These are phyloP conservation scores for Podospora pseudoanserina DNA, from an alignment of 495 filamentous ascomycete species.

Conservation along the genomic window DNA sequence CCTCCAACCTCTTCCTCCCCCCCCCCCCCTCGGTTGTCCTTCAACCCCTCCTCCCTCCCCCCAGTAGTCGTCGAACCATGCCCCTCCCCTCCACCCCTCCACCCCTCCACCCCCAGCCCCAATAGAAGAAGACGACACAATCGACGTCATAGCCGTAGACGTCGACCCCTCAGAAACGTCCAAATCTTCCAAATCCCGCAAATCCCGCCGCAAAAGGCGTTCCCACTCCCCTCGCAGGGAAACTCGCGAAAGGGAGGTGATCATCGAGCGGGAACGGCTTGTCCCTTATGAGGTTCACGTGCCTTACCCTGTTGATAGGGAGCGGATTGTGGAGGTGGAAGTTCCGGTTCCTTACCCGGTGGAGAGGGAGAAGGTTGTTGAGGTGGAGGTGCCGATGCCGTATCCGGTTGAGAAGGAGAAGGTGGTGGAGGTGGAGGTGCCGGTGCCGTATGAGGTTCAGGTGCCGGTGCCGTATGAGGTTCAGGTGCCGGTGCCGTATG, in stretches of 20 bases:
- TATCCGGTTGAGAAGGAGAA: conserved; percentile 17
- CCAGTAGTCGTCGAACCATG: conserved; percentile 5
- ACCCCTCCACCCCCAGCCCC: conserved; percentile 26
- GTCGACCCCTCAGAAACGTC: conserved; percentile 38
- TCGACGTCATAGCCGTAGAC: conserved; percentile 53
- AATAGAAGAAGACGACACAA: conserved; percentile 30
- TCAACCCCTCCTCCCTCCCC: conserved; percentile 24
- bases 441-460: conserved; percentile 15
- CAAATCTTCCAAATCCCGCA: conserved; percentile 23
- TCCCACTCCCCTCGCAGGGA: conserved; percentile 24
- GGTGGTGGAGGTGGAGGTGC: conserved; percentile 17
- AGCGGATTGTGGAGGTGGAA: conserved; percentile 11
- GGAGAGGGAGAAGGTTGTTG: conserved; percentile 44
- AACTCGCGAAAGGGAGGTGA: conserved; percentile 39
- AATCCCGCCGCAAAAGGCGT: not conserved
- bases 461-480: conserved; percentile 12
- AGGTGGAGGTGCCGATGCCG: conserved; percentile 29
- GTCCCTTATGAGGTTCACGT: conserved; percentile 32
- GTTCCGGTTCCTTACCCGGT: conserved; percentile 34
- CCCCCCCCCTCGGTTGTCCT: conserved; percentile 20
- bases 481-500: conserved; percentile 1
- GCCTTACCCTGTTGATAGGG: conserved; percentile 21
- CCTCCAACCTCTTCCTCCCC: conserved; percentile 32
- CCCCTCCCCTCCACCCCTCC: conserved; percentile 26
- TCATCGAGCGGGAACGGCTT: conserved; percentile 47